Base-by-base conservation (phyloP, 306 rosid genomes). In the Lablab purpureus region DNA sequence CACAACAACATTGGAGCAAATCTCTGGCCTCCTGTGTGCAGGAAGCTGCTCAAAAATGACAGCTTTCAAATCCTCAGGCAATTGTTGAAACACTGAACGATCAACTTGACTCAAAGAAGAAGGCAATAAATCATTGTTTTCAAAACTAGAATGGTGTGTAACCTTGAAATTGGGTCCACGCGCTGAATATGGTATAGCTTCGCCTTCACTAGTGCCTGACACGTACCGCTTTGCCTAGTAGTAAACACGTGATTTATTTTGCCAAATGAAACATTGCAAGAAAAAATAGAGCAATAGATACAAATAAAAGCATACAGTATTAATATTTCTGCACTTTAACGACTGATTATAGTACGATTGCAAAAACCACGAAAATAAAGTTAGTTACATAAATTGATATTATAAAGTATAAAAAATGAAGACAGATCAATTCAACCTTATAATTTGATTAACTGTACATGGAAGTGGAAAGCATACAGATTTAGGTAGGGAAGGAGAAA, bases 101-200 rank as follows among this genome's bases (percentile, higher is more conserved):
- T 92, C 99, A 51, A 92, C 86, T 91, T 95, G 99, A 80, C 97
- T 95, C 64, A 92, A 85, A 74, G 98, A 94, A 49, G 88, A 84
- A 77, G 99, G 99, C 85, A 92, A 85, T 47, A 92, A 60, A 84
- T 94, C 92, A 71, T 86, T 74, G 59, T 81, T 80, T 75, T 81
- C 88, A 73, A 84, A 84, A 71, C 71, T 81, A 12, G 85, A 86
- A 58, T 71, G 81, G 43, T 73, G 69, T 76, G 84, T 9, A 70
- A 45, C 75, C 66, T 78, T 70, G 67, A 27, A 55, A 71, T 17
- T 51, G 68, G 80, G 72, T 84, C 80, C 87, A 72, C 78, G 79
- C 66, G 59, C 84, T 77, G 82, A 84, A 80, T 82, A 79, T 54
- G 85, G 73, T 64, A 79, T 76, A 68, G 73, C 60, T 43, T 40